Evolutionary conservation across 768 basidiomycete species (phyloP), one percentile per base, ranked within the genome.

Genomic region (Fomitopsis serialis): DNA sequence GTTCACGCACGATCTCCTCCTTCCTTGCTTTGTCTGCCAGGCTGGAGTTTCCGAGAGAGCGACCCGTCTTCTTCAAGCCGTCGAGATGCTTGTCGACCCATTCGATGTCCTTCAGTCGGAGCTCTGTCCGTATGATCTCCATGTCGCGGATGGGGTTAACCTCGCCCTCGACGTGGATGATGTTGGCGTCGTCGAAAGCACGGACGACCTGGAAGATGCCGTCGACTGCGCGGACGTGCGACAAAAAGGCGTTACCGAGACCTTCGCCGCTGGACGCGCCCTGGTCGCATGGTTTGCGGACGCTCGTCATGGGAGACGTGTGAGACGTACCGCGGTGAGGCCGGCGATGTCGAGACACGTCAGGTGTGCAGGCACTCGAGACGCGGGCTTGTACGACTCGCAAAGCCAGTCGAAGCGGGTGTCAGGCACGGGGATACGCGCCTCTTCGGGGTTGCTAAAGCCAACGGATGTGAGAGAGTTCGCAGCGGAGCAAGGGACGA

Each of bases 281-380:
- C 82, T 91, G 48, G 53, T 42, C 22, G 42, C 44, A 17, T 23
- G 21, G 10, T 17, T 15, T 40, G 37, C 37, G 6, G 27, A n/a
- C 42, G 22, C n/a, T 15, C 42, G 8, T 7, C 11, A 10, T 7
- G 22, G 52, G 46, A 40, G 44, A 53, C 57, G 45, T 52, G 22
- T 15, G 1, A 43, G 13, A 73, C 84, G 55, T 66, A 91, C 89
- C 48, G 94, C 92, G 42, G 96, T 98, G 48, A 99, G 77, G 66
- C 97, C 97, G 58, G 97, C 97, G 62, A 99, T 99, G 72, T 99
- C 97, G 68, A 98, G 96, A 68, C 93, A 96, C 19, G 97, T 99
- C 52, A 99, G 78, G 74, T 92, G 91, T 17, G 97, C 95, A 21
- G 97, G 95, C 43, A 99, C 82, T 58, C 84, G 83, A 12, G 85